Conservation (phyloP, 2,329 filamentous ascomycete species). For the Acrodontium crateriforme region DNA sequence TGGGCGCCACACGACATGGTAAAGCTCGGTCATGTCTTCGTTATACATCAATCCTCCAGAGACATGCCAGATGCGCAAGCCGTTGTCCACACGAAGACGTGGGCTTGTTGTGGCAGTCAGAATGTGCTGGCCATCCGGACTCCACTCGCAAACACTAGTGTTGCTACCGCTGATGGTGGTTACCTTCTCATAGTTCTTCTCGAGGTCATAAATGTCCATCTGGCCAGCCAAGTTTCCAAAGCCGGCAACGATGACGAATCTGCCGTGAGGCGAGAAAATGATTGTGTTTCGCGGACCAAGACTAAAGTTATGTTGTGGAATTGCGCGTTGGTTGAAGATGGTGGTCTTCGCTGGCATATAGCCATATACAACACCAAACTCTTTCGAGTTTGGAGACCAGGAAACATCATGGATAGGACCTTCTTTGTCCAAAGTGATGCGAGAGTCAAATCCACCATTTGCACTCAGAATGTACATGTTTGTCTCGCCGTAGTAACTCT, state of each 20-base stretch:
- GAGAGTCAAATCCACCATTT: conserved; percentile 81
- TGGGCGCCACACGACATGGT: conserved; percentile 77
- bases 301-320: conserved; percentile 71
- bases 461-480: conserved; percentile 90
- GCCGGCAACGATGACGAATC: conserved; percentile 84
- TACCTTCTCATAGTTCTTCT: conserved; percentile 86
- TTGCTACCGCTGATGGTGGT: conserved; percentile 91
- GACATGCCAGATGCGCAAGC: conserved; percentile 89
- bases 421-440: conserved; percentile 74
- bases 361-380: conserved; percentile 94
- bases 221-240: conserved; percentile 96
- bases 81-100: conserved; percentile 89
- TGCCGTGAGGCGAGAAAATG: conserved; percentile 81
- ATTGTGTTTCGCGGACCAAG: conserved; percentile 88
- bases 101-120: conserved; percentile 97
- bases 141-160: conserved; percentile 94
- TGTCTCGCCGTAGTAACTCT: conserved; percentile 98
- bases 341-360: conserved; percentile 99
- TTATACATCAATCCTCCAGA: conserved; percentile 83
- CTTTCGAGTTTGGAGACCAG: conserved; percentile 97
- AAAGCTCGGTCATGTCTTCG: conserved; percentile 87
- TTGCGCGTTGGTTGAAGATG: conserved; percentile 84
- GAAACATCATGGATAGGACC: conserved; percentile 94
- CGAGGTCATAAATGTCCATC: conserved; percentile 93
- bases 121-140: conserved; percentile 87